Percentiles rank a stretch among this genome's conserved stretches.
These are phyloP conservation scores for Yamadazyma paraphyllophila DNA, from an alignment of 805 yeast species.

Conservation along the genomic window DNA sequence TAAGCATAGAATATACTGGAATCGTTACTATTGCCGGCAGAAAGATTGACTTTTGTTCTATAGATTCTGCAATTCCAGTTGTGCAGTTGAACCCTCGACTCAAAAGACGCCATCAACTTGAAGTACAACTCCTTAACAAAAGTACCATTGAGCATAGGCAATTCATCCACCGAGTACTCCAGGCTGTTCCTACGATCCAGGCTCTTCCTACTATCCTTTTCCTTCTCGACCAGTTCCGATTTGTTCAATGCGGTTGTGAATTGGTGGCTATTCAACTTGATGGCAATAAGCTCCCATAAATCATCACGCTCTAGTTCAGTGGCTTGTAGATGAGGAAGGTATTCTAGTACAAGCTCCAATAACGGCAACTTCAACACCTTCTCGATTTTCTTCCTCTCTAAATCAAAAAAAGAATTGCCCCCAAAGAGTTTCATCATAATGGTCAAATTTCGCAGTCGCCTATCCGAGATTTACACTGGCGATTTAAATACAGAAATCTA, in stretches of 20 bases:
- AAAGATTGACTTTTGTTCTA: constrained; percentile 1
- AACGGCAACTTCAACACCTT: constrained; percentile 25
- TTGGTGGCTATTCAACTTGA: constrained; percentile 23
- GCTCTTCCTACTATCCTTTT: neutral
- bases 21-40: constrained; percentile 1
- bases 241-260: constrained; percentile 15
- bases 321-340: constrained; percentile 33
- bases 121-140: constrained; percentile 22
- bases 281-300: constrained; percentile 36
- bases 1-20: constrained; percentile 12
- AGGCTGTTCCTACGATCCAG: neutral
- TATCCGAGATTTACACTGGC: too few species aligned
- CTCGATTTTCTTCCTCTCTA: constrained; percentile 23
- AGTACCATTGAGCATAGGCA: constrained; percentile 27
- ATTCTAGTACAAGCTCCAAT: constrained; percentile 25
- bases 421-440: constrained; percentile 10
- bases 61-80: constrained; percentile 11
- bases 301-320: constrained; percentile 23
- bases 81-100: constrained; percentile 1
- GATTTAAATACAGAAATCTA: too few species aligned
- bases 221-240: neutral
- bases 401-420: constrained; percentile 25
- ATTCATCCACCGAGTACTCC: constrained; percentile 13
- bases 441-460: constrained; percentile 17
- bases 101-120: constrained; percentile 17